Conservation (phyloP, 306 rosid genomes). For the Glycine soja region DNA sequence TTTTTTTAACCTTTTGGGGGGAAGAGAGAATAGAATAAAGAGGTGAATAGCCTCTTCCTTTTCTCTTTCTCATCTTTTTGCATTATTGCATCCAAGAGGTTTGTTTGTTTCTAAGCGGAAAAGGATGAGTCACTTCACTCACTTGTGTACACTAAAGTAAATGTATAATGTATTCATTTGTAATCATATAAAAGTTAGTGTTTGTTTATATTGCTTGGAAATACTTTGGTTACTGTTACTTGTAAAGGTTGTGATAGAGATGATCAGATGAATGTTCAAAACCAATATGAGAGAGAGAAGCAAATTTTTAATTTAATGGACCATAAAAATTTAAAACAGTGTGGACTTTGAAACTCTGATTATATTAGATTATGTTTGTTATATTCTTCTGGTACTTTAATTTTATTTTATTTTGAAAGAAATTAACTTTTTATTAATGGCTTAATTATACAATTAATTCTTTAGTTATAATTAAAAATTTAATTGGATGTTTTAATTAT, state of each 20-base stretch:
- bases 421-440: too few relatives aligned
- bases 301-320: background rate
- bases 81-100: background rate
- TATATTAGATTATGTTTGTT: background rate
- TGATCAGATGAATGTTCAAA: background rate
- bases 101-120: constrained; percentile 7
- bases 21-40: background rate
- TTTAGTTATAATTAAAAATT: too few relatives aligned
- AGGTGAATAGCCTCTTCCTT: background rate
- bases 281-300: background rate
- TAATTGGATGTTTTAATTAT: too few relatives aligned
- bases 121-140: background rate
- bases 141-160: background rate
- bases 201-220: background rate
- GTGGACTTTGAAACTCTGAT: background rate
- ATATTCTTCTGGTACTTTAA: background rate
- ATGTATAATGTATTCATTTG: background rate
- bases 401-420: background rate
- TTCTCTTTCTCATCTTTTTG: constrained; percentile 2
- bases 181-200: background rate
- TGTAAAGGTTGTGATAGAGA: background rate
- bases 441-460: too few relatives aligned
- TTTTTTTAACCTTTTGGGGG: background rate
- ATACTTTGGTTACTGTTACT: background rate
- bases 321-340: background rate